Base-by-base conservation (phyloP, 352 stramenopile genomes). In the Globisporangium solare region DNA sequence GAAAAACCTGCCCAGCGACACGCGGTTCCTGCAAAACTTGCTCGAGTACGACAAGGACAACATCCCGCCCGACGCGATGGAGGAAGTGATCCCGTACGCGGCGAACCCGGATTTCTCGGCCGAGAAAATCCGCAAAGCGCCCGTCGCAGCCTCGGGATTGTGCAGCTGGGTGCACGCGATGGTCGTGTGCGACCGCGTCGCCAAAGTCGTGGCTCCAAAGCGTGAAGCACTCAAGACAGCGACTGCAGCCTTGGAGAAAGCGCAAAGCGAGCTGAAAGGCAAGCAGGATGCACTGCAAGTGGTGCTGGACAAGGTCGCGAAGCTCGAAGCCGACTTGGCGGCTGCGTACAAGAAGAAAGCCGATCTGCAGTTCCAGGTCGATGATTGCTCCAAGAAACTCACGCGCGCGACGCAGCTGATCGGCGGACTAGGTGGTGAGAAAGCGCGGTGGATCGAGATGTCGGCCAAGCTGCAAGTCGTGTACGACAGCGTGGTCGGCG, bases 11-110 rank as follows among this genome's bases (percentile, higher is more conserved):
- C 73, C 98, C 15, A 95, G 76, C 35, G 92, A 98, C 58, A 88
- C 95, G 35, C 67, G 83, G 0, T 98, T 98, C 60, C 60, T 98
- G 3, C 76, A 96, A 62, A 96, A 96, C 50, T 65, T 98, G 10
- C 76, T 97, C 27, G 91, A 97, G 51, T 98, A 97, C 63, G 93
- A 98, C 68, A 97, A 97, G 63, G 94, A 98, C 67, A 97, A 98
- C 62, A 98, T 98, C 54, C 60, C 66, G 3, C 66, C 70, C 6
- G 82, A 95, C n/a, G 89, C 95, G 2, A 94, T 98, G 59, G 79
- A 94, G 6, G 97, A 98, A 67, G 83, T 98, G 18, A 61, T 66
- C 3, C 79, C 74, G 27, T 97, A 93, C 54, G 57, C 83, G 1
- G 72, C 73, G 32, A 96, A 97, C 47, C 78, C 88, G 0, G 87